Evolutionary conservation across 2,329 filamentous ascomycete species (phyloP).

Genomic region (Chrysoporthe cubensis): DNA sequence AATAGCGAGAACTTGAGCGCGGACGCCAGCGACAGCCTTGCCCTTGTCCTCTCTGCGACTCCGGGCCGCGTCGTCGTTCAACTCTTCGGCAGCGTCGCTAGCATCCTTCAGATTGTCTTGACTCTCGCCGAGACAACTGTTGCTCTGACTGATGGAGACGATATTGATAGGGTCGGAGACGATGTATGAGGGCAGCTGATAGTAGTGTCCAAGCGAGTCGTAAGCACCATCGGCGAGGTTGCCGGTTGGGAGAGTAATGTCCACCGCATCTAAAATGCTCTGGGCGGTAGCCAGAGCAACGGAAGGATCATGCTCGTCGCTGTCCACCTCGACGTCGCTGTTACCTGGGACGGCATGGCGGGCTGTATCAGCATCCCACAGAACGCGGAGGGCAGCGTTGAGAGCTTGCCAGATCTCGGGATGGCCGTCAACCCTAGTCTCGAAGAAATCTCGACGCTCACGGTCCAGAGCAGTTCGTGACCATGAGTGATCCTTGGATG

Average conservation of each 20-base stretch:
- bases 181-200: conserved; percentile 69
- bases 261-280: conserved; percentile 77
- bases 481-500: conserved; percentile 66
- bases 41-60: conserved; percentile 55
- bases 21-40: conserved; percentile 50
- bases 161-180: conserved; percentile 70
- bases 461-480: conserved; percentile 68
- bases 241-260: conserved; percentile 74
- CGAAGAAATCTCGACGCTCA: conserved; percentile 85
- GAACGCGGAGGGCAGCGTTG: conserved; percentile 65
- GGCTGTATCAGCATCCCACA: conserved; percentile 60
- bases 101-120: conserved; percentile 24
- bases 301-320: conserved; percentile 42
- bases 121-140: conserved; percentile 14
- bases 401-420: conserved; percentile 82
- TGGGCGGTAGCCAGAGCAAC: conserved; percentile 70
- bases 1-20: conserved; percentile 57
- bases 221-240: conserved; percentile 74
- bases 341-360: conserved; percentile 17
- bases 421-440: conserved; percentile 80
- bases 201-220: conserved; percentile 71
- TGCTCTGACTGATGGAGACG: conserved; percentile 33
- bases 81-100: conserved; percentile 34
- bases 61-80: conserved; percentile 34
- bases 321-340: conserved; percentile 17